Conservation (phyloP, 2,329 filamentous ascomycete species). For the Stagonosporopsis rhizophila region DNA sequence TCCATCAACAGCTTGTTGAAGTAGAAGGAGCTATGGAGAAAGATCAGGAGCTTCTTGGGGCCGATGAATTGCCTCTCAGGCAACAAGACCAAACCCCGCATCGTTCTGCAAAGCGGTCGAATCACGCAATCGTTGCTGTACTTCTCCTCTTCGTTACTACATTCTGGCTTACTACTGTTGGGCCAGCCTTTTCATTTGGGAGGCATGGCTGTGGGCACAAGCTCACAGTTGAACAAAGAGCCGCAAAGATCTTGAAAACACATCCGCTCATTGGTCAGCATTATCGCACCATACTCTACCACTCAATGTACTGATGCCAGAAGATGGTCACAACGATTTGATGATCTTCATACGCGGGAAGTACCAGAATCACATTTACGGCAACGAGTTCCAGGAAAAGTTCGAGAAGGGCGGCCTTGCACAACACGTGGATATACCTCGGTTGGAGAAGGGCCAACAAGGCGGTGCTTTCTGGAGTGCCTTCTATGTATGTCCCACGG, state of each 20-base stretch:
- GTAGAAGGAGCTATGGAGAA: conserved; percentile 17
- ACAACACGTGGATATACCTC: conserved; percentile 79
- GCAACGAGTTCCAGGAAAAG: conserved; percentile 71
- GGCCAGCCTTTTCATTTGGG: conserved; percentile 6
- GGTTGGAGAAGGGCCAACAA: conserved; percentile 72
- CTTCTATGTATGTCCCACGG: conserved; percentile 74
- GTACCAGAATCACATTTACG: conserved; percentile 80
- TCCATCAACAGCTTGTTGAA: not conserved
- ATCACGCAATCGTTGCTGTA: conserved; percentile 16
- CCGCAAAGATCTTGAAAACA: conserved; percentile 43
- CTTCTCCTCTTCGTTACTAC: conserved; percentile 18
- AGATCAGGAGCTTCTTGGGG: not conserved
- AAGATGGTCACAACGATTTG: conserved; percentile 91
- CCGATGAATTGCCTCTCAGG: conserved; percentile 3
- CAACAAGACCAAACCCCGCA: not conserved
- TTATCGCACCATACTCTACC: not conserved
- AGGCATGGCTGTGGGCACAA: conserved; percentile 8
- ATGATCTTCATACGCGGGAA: conserved; percentile 71
- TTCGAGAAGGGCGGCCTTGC: conserved; percentile 75
- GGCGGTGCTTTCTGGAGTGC: conserved; percentile 96
- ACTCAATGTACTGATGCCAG: conserved; percentile 24
- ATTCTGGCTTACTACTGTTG: conserved; percentile 11
- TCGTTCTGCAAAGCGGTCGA: conserved; percentile 1
- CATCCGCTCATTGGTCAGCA: conserved; percentile 52
- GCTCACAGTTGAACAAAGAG: conserved; percentile 41